phyloP scores from a whole-genome alignment of 768 basidiomycete genomes.

The Serpula lacrymans region DNA sequence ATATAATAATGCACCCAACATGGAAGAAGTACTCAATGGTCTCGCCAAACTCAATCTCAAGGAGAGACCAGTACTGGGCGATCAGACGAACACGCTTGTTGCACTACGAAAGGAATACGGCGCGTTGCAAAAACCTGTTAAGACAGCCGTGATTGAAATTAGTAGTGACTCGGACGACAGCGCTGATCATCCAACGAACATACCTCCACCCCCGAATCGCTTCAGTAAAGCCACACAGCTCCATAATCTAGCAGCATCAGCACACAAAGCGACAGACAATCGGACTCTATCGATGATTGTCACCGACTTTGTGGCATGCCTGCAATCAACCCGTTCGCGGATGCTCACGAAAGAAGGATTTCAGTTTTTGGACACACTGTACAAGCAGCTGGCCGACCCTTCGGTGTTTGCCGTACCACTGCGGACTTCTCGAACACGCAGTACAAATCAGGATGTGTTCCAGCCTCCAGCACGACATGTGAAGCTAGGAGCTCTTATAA shows the following conservation, averaged over 20 bases:
- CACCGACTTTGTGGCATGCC: slow-evolving; percentile 55
- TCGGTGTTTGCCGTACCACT: slow-evolving; percentile 55
- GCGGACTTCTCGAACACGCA: slow-evolving; percentile 42
- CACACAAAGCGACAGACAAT: slow-evolving; percentile 51
- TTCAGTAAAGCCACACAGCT: slow-evolving; percentile 47
- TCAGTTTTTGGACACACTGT: slow-evolving; percentile 62
- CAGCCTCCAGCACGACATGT: slow-evolving; percentile 46
- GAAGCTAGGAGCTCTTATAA: slow-evolving; percentile 58
- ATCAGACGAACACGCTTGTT: slow-evolving; percentile 43
- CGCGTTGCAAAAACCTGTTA: slow-evolving; percentile 15
- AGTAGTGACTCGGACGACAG: slow-evolving; percentile 35
- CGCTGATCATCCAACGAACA: slow-evolving; percentile 13
- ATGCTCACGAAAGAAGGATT: slow-evolving; percentile 70
- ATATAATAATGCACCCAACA: slow-evolving; percentile 34
- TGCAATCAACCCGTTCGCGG: slow-evolving; percentile 64
- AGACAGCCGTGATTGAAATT: slow-evolving; percentile 40
- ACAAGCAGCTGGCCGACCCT: slow-evolving; percentile 70
- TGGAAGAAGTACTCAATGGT: slow-evolving; percentile 56
- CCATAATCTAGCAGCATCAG: slow-evolving; percentile 40
- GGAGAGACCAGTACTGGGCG: slow-evolving; percentile 47
- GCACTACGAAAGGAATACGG: slow-evolving; percentile 35
- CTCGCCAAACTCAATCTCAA: slow-evolving; percentile 58
- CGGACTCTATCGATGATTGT: slow-evolving; percentile 49
- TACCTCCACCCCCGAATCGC: slow-evolving; percentile 29
- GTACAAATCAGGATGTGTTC: slow-evolving; percentile 37